Base-by-base conservation (phyloP, 805 yeast species). In the Hemisphaericaspora nanyangensis region DNA sequence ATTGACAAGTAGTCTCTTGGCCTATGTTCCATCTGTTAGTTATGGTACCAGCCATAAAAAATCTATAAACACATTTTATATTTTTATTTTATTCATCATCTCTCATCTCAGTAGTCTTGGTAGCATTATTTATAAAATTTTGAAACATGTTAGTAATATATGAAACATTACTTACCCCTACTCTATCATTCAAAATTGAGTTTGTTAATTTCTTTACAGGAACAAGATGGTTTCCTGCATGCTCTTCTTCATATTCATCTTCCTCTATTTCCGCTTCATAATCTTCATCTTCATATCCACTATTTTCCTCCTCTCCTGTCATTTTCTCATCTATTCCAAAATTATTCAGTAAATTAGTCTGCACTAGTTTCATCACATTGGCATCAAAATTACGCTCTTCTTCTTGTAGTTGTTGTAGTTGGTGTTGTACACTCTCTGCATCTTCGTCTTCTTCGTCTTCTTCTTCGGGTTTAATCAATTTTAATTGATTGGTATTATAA, bases 401-500 rank as follows among this genome's bases (percentile, higher is more conserved):
- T 17, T 38, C 47, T 8, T 42, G 49, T 4, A 29, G 30, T 8
- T 42, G 49, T 4, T 31, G 30, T 26, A 12, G 28, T n/a, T 38
- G 39, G 6, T 51, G 56, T 27, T 52, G 58, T 12, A 59, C 63
- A 2, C 55, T 62, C 5, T 35, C 37, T 25, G 11, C 31, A 6
- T 38, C 42, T 10, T 55, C 60, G 18, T 53, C 61, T 13, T 62
- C 66, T 4, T 58, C 65, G 5, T 57, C 70, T 31, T 60, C 69
- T 39, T 73, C 79, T 45, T 76, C 85, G 0, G 84, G 86, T 60
- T 87, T 87, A 40, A 85, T 68, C 39, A 87, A 57, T 52, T 76
- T 77, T 40, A 79, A 48, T 55, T 86, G 91, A 42, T 78, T 79
- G 2, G 97, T 90, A 59, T 90, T 90, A 60, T 89, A 90, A 55